Evolutionary conservation across 2,329 filamentous ascomycete species (phyloP), one percentile per base, ranked within the genome.

Genomic region (Aspergillus versicolor): DNA sequence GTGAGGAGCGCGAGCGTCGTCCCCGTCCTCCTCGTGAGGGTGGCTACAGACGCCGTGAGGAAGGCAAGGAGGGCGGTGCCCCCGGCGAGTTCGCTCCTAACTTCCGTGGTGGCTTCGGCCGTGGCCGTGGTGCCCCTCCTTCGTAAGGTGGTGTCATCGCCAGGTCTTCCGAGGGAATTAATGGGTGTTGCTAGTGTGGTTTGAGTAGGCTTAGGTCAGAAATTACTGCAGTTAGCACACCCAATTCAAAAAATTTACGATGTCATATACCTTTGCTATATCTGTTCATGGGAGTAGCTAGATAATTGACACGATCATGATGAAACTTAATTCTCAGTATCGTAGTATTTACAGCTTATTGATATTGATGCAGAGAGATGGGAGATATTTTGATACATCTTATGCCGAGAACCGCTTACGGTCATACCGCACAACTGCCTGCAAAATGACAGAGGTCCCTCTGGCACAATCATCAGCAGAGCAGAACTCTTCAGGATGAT

Each of bases 31-130:
- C 84, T 75, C 88, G 90, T 81, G 89, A 89, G 70, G 92, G 92
- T 77, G 90, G 89, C 77, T 96, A 97, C 87, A 85, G 92, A 80
- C 88, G 92, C 80, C 89, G 92, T 75, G 91, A 95, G 81, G 89
- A 87, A 74, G 85, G 88, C 79, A 95, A 95, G 87, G 91, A 96
- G 83, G 91, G 91, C 74, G 90, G 88, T 84, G 90, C 91, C 77
- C 90, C 91, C 74, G 90, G 90, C 81, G 90, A 92, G 81, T 96
- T 94, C 79, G 88, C 89, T 82, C 92, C 92, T 77, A 87, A 89
- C 79, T 96, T 96, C 89, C 90, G 90, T 84, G 89, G 90, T 83
- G 90, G 90, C 75, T 89, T 89, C 77, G 92, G 91, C 77, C 90
- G 91, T 87, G 91, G 91, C 79, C 89, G 90, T 83, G 88, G 88